Percentiles rank a stretch among this genome's conserved stretches.
Conservation (phyloP, 495 filamentous ascomycete species). For the Thozetella sp. region DNA sequence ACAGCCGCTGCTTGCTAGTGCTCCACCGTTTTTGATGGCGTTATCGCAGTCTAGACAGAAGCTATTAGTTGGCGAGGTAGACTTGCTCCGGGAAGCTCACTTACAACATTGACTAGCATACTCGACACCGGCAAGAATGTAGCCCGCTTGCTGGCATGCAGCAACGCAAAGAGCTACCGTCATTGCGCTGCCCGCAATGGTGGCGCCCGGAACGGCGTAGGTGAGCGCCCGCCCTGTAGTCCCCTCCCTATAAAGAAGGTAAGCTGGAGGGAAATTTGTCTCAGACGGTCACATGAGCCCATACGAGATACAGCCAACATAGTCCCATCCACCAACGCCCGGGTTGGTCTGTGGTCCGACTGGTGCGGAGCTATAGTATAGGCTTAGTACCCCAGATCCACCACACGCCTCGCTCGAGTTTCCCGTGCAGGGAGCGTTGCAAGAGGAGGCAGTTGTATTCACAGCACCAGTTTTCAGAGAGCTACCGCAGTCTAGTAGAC, state of each 20-base stretch:
- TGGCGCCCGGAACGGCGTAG: constrained; percentile 16
- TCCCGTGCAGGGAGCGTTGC: constrained; percentile 41
- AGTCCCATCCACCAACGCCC: constrained; percentile 31
- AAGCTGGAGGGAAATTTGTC: too few species aligned
- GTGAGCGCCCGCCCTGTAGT: constrained; percentile 34
- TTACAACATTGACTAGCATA: constrained; percentile 64
- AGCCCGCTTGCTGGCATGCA: constrained; percentile 48
- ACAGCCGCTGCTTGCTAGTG: constrained; percentile 47
- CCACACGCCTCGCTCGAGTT: constrained; percentile 38
- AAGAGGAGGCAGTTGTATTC: constrained; percentile 26
- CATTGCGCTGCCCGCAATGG: constrained; percentile 40
- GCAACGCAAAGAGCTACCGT: constrained; percentile 59
- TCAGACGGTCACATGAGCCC: too few species aligned
- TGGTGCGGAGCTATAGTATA: constrained; percentile 32
- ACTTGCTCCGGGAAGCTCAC: constrained; percentile 7
- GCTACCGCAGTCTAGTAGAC: constrained; percentile 33
- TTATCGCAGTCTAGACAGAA: constrained; percentile 49
- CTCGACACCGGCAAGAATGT: constrained; percentile 61
- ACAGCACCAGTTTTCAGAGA: constrained; percentile 15
- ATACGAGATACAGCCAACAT: constrained; percentile 38
- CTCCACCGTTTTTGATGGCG: constrained; percentile 43
- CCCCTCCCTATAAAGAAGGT: constrained; percentile 25
- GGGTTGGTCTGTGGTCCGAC: constrained; percentile 32
- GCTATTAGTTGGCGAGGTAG: constrained; percentile 1
- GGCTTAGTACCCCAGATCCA: constrained; percentile 28